Evolutionary conservation across 805 yeast genomes (phyloP).

Genomic region (Saccharomycopsis fodiens): DNA sequence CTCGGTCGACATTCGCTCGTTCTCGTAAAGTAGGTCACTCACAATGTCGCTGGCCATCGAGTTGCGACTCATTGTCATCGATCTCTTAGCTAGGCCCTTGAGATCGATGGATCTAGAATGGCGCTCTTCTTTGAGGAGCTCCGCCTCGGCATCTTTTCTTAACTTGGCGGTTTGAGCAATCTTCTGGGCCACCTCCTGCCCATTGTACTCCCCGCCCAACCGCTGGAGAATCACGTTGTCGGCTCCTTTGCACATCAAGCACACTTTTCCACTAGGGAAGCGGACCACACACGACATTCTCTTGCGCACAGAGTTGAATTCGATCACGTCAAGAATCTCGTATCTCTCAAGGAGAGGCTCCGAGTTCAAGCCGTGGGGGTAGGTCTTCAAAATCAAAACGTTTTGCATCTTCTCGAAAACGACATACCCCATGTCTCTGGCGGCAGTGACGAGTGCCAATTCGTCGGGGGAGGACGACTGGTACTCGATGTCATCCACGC

Average conservation of each 20-base stretch:
- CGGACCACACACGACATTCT: conserved; percentile 86
- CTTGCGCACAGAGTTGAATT: conserved; percentile 81
- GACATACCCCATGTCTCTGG: conserved; percentile 90
- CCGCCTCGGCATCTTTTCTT: conserved; percentile 75
- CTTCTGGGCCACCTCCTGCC: conserved; percentile 56
- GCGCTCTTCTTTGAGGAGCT: conserved; percentile 53
- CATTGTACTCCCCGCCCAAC: conserved; percentile 50
- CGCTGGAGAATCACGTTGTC: conserved; percentile 82
- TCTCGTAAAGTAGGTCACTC: conserved; percentile 39
- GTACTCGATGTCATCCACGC: conserved; percentile 54
- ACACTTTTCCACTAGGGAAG: conserved; percentile 68
- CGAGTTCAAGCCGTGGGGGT: conserved; percentile 71
- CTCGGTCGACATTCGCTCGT: conserved; percentile 41
- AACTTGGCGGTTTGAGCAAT: conserved; percentile 47
- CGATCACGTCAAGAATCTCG: conserved; percentile 72
- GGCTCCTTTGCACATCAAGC: conserved; percentile 90
- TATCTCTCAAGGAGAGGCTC: conserved; percentile 61
- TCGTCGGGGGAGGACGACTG: conserved; percentile 98
- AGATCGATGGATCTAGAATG: conserved; percentile 28
- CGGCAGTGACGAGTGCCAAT: conserved; percentile 86
- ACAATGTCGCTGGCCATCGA: conserved; percentile 33
- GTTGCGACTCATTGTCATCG: conserved; percentile 4
- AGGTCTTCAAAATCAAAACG: conserved; percentile 59
- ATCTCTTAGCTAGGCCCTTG: conserved; percentile 5
- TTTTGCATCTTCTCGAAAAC: conserved; percentile 61